Evolutionary conservation across 108 stramenopile genomes (phyloP).

Genomic region (Stephanodiscus triporus): DNA sequence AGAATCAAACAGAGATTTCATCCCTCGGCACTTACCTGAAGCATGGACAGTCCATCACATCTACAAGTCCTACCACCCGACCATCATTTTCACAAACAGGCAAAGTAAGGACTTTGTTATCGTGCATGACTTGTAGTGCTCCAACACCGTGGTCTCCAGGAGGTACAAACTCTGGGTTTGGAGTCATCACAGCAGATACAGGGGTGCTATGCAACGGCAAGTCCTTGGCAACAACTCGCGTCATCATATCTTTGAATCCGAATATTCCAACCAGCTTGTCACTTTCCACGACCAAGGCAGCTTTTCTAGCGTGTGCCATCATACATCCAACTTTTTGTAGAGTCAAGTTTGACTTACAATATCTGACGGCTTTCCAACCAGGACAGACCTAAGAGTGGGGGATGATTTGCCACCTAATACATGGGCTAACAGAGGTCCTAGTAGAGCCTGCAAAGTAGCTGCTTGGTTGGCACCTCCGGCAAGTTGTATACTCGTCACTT

Average conservation of each 20-base stretch:
- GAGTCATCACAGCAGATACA: constrained; percentile 88
- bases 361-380: constrained; percentile 73
- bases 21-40: constrained; percentile 79
- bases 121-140: constrained; percentile 94
- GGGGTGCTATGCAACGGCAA: constrained; percentile 70
- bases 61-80: constrained; percentile 88
- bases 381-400: constrained; percentile 69
- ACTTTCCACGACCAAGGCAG: constrained; percentile 82
- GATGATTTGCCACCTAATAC: constrained; percentile 70
- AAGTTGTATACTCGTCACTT: constrained; percentile 51
- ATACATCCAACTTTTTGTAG: constrained; percentile 70
- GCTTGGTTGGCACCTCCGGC: constrained; percentile 61
- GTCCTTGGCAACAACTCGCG: constrained; percentile 83
- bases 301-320: constrained; percentile 88
- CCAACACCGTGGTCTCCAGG: constrained; percentile 87
- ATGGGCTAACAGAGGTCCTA: constrained; percentile 74
- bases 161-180: constrained; percentile 86
- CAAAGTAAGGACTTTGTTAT: constrained; percentile 91
- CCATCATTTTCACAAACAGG: constrained; percentile 89
- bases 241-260: constrained; percentile 95
- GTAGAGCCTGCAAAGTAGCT: constrained; percentile 64
- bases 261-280: constrained; percentile 88
- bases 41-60: constrained; percentile 95
- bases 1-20: constrained; percentile 56
- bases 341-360: constrained; percentile 64